Conservation (phyloP, 768 basidiomycete genomes). For the Tubosaeta sp. region DNA sequence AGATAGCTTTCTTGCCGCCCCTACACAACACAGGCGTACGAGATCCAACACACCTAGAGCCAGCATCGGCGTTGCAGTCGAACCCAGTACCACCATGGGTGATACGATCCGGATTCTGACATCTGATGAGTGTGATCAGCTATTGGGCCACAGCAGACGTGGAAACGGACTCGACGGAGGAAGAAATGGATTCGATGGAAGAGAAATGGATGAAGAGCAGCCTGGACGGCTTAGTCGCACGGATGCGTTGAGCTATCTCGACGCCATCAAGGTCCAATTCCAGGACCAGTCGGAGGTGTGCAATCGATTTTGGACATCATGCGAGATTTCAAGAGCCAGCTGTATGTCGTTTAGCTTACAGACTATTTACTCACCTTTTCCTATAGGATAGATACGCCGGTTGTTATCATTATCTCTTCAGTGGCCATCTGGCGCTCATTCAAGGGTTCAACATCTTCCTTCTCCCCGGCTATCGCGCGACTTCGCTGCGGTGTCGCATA, state of each 20-base stretch:
- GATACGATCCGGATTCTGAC: background rate
- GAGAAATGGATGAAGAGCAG: slow-evolving; percentile 13
- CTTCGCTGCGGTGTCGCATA: too few species aligned
- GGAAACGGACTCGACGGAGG: slow-evolving; percentile 22
- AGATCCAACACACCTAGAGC: slow-evolving; percentile 34
- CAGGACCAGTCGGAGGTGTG: slow-evolving; percentile 57
- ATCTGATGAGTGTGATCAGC: slow-evolving; percentile 19
- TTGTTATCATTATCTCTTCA: slow-evolving; percentile 91
- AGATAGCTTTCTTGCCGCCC: slow-evolving; percentile 25
- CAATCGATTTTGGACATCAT: slow-evolving; percentile 64
- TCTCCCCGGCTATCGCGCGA: slow-evolving; percentile 75
- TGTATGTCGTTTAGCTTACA: slow-evolving; percentile 32
- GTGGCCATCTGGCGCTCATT: slow-evolving; percentile 84
- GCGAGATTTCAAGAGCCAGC: slow-evolving; percentile 72
- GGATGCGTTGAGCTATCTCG: slow-evolving; percentile 53
- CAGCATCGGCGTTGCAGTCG: background rate
- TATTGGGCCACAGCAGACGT: slow-evolving; percentile 20
- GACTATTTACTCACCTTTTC: background rate
- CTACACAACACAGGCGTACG: slow-evolving; percentile 27
- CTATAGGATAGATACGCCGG: slow-evolving; percentile 90
- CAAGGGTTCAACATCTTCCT: slow-evolving; percentile 99
- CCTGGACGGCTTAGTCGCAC: background rate
- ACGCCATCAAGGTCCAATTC: slow-evolving; percentile 61
- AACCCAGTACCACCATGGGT: slow-evolving; percentile 4
- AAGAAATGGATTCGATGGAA: slow-evolving; percentile 8